These are phyloP conservation scores for Trichoderma sp. DNA, from an alignment of 2,329 filamentous ascomycete genomes.

Conservation along the genomic window DNA sequence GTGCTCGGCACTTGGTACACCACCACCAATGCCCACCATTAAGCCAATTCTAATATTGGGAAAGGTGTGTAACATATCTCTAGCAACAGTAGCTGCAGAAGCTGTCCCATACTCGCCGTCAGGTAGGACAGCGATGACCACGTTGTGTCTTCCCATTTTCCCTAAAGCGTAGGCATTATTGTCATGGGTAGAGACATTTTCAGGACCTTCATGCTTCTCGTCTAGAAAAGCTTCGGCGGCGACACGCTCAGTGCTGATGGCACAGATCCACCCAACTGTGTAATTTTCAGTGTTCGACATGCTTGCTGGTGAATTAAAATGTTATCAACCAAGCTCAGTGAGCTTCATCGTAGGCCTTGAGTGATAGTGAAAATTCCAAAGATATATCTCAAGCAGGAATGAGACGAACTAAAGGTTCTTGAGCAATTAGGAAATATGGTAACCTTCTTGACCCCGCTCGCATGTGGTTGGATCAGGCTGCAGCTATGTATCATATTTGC, in stretches of 20 bases:
- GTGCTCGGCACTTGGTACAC: constrained; percentile 32
- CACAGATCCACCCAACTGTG: constrained; percentile 44
- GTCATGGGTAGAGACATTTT: constrained; percentile 18
- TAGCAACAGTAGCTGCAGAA: constrained; percentile 27
- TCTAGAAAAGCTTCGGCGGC: constrained; percentile 31
- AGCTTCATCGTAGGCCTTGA: not conserved
- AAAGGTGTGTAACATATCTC: not conserved
- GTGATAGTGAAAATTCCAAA: not conserved
- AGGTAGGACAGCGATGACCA: constrained; percentile 24
- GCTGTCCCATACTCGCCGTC: constrained; percentile 21
- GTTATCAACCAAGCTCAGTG: too few relatives aligned
- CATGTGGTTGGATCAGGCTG: not conserved
- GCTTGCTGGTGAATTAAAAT: too few relatives aligned
- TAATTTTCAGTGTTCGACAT: constrained; percentile 26
- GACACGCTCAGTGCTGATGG: constrained; percentile 35
- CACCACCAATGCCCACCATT: constrained; percentile 27
- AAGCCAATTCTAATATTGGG: constrained; percentile 26
- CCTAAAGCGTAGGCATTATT: constrained; percentile 10
- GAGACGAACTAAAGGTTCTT: not conserved
- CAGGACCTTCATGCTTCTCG: not conserved
- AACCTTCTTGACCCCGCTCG: not conserved
- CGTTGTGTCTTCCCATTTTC: constrained; percentile 22
- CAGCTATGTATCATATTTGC: not conserved
- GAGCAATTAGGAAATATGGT: not conserved
- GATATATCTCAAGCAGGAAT: too few relatives aligned